Evolutionary conservation across 208 protist species (phyloP).

Genomic region (Trypanosoma congolense): DNA sequence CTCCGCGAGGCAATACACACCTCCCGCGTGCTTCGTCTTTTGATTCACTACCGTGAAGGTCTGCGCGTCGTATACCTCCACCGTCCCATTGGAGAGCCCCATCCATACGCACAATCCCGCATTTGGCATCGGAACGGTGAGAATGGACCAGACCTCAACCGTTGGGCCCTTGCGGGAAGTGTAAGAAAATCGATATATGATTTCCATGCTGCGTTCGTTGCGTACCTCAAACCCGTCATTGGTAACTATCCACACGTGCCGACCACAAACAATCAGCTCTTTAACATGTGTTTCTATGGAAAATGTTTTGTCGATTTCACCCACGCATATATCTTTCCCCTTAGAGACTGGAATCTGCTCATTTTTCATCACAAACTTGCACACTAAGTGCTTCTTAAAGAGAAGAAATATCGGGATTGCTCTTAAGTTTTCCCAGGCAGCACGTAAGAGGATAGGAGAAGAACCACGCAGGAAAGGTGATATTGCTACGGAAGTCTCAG

Average conservation of each 20-base stretch:
- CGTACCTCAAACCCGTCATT: slow-evolving; percentile 51
- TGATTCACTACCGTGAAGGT: slow-evolving; percentile 28
- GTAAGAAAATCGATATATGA: slow-evolving; percentile 34
- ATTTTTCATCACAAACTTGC: not conserved
- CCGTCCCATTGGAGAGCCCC: slow-evolving; percentile 63
- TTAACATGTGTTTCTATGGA: slow-evolving; percentile 30
- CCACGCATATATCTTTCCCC: slow-evolving; percentile 20
- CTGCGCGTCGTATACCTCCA: slow-evolving; percentile 64
- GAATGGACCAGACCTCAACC: slow-evolving; percentile 12
- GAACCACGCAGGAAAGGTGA: too few relatives aligned
- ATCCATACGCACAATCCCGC: slow-evolving; percentile 62
- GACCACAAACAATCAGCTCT: slow-evolving; percentile 42
- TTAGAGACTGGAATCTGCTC: not conserved
- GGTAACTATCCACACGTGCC: slow-evolving; percentile 70
- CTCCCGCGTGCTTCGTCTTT: slow-evolving; percentile 44
- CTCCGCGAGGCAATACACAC: slow-evolving; percentile 65
- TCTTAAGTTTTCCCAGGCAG: too few relatives aligned
- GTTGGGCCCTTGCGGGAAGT: not conserved
- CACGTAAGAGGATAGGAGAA: too few relatives aligned
- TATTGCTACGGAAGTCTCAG: too few relatives aligned
- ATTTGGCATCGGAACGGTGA: slow-evolving; percentile 10
- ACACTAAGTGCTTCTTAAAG: too few relatives aligned
- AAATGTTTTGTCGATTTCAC: slow-evolving; percentile 63
- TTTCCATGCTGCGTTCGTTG: slow-evolving; percentile 61
- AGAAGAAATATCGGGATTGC: too few relatives aligned